Percentiles rank a stretch among this genome's conserved stretches.
Evolutionary conservation across 2,329 filamentous ascomycete genomes (phyloP).

Genomic region (Talaromyces sp.): DNA sequence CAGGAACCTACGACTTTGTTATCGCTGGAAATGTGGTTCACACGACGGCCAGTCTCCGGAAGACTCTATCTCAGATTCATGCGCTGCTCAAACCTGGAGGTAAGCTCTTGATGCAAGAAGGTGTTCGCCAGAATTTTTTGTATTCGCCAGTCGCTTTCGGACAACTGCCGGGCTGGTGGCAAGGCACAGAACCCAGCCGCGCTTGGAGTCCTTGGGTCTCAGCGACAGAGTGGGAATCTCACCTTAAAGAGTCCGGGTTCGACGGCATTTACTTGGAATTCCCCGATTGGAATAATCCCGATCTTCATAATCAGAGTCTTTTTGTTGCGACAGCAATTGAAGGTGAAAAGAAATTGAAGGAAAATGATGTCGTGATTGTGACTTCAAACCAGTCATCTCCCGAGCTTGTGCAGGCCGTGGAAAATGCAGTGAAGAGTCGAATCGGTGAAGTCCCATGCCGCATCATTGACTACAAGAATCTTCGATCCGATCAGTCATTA

Average conservation of each 20-base stretch:
- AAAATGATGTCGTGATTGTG: slow-evolving; percentile 11
- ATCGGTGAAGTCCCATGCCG: not conserved
- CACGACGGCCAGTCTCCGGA: slow-evolving; percentile 26
- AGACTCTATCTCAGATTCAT: slow-evolving; percentile 27
- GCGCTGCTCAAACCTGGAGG: slow-evolving; percentile 41
- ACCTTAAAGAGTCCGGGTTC: slow-evolving; percentile 25
- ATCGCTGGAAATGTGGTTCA: slow-evolving; percentile 37
- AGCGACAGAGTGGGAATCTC: slow-evolving; percentile 24
- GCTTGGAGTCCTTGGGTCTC: slow-evolving; percentile 15
- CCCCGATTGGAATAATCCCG: slow-evolving; percentile 16
- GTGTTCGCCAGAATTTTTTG: slow-evolving; percentile 25
- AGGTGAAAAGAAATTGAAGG: not conserved
- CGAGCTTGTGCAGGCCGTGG: slow-evolving; percentile 1
- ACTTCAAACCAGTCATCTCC: slow-evolving; percentile 1
- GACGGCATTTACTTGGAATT: slow-evolving; percentile 25
- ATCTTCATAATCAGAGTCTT: slow-evolving; percentile 22
- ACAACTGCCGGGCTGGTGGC: slow-evolving; percentile 41
- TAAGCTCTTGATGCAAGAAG: slow-evolving; percentile 45
- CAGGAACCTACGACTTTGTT: slow-evolving; percentile 31
- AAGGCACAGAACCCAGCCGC: slow-evolving; percentile 24
- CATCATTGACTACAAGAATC: not conserved
- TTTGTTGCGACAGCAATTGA: slow-evolving; percentile 21
- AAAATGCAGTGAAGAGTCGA: not conserved
- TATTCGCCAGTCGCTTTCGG: slow-evolving; percentile 29
- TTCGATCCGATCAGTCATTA: not conserved